phyloP scores from a whole-genome alignment of 164 flowering plant genomes.

The Cinnamomum micranthum region DNA sequence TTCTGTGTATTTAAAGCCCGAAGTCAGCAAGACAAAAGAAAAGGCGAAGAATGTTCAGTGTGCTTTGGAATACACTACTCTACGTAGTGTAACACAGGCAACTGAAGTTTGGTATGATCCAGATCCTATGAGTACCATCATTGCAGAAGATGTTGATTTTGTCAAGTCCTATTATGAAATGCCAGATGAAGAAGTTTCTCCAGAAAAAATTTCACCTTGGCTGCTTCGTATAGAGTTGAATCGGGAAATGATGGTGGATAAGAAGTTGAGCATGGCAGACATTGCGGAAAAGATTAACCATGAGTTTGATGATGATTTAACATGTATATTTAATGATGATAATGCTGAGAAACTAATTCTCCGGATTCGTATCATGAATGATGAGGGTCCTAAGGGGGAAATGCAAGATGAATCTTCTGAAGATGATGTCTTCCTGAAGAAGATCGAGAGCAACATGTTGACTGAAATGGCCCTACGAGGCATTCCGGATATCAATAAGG shows the following conservation, averaged over 20 bases:
- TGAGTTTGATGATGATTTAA: constrained; percentile 92
- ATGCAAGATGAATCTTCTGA: constrained; percentile 88
- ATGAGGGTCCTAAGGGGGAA: constrained; percentile 93
- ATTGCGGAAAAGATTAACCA: constrained; percentile 95
- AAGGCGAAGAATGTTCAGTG: constrained; percentile 95
- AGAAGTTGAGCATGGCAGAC: constrained; percentile 96
- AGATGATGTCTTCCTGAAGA: constrained; percentile 99
- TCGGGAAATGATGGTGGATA: constrained; percentile 99
- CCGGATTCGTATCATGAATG: constrained; percentile 97
- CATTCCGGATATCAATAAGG: constrained; percentile 93
- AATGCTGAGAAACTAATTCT: constrained; percentile 94
- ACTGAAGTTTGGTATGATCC: constrained; percentile 99
- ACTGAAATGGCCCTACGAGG: constrained; percentile 99
- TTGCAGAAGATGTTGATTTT: constrained; percentile 92
- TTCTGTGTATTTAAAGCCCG: constrained; percentile 86
- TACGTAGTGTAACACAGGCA: constrained; percentile 96
- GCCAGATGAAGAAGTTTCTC: constrained; percentile 97
- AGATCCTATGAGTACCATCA: constrained; percentile 94
- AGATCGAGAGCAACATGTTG: constrained; percentile 92
- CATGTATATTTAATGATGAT: constrained; percentile 96
- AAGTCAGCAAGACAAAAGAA: constrained; percentile 73
- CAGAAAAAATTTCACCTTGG: constrained; percentile 98
- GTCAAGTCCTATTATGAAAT: constrained; percentile 96
- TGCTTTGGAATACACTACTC: constrained; percentile 90
- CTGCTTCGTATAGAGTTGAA: constrained; percentile 91